Conservation (phyloP, 768 basidiomycete genomes). For the Russula sp. region DNA sequence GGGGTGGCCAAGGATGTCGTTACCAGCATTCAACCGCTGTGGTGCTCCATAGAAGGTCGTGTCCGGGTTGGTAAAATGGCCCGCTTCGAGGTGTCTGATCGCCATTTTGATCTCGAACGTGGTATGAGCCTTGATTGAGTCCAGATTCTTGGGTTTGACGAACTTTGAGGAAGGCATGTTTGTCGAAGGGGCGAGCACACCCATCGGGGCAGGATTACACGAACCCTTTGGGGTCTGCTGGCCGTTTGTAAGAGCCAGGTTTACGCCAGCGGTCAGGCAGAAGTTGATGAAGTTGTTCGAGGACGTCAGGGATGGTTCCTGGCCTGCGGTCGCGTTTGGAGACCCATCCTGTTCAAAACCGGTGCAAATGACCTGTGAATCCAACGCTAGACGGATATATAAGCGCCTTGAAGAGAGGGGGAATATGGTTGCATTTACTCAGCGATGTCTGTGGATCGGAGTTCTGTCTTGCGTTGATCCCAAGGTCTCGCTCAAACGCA, state of each 20-base stretch:
- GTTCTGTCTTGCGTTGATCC: background rate
- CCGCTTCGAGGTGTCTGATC: slow-evolving; percentile 42
- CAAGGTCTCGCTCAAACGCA: slow-evolving; percentile 12
- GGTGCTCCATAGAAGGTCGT: slow-evolving; percentile 52
- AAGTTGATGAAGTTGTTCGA: slow-evolving; percentile 68
- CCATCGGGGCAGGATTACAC: slow-evolving; percentile 41
- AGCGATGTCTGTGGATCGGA: slow-evolving; percentile 19
- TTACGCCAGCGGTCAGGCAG: slow-evolving; percentile 39
- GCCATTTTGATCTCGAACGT: slow-evolving; percentile 45
- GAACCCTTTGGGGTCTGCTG: slow-evolving; percentile 40
- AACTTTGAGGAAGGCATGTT: slow-evolving; percentile 53
- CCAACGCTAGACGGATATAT: slow-evolving; percentile 36
- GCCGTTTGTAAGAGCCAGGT: slow-evolving; percentile 48
- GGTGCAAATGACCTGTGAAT: slow-evolving; percentile 44
- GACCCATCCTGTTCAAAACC: slow-evolving; percentile 54
- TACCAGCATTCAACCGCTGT: slow-evolving; percentile 45
- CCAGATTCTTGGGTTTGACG: slow-evolving; percentile 41
- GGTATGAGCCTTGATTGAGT: slow-evolving; percentile 41
- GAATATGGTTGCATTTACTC: background rate
- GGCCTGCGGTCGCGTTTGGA: slow-evolving; percentile 39
- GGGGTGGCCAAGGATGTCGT: slow-evolving; percentile 51
- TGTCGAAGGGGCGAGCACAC: slow-evolving; percentile 43
- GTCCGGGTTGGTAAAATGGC: slow-evolving; percentile 51
- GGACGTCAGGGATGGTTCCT: slow-evolving; percentile 51
- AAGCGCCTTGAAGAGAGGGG: background rate